Base-by-base conservation (phyloP, 441 rosid genomes). In the Croton setiger region DNA sequence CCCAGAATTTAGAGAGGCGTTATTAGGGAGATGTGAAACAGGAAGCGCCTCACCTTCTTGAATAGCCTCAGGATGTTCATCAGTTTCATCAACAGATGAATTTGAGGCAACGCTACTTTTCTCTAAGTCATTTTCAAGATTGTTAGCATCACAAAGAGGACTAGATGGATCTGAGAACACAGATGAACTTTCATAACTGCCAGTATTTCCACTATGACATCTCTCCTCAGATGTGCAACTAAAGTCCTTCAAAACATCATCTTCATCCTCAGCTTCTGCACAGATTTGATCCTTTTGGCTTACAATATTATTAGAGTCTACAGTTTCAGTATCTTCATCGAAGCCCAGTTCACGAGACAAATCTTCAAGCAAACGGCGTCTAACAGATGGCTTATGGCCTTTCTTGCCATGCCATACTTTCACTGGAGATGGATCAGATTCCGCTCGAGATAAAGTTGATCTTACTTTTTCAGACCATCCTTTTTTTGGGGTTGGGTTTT, bases 381-480 rank as follows among this genome's bases (percentile, higher is more conserved):
- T 76, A 6, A 84, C 80, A 27, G 92, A 72, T 61, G 86, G 62
- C 76, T 66, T 83, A 14, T 70, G 73, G 57, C 57, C 74, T 60
- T 68, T 76, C 71, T 67, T 64, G 44, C 74, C 72, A 21, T 48
- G 74, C 51, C 41, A 73, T 1, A 62, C 41, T 76, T 80, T 91
- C 45, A 71, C 73, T 23, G 84, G 83, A 55, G 82, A 78, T 62
- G 96, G 92, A 45, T 82, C 96, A 58, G 98, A 85, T 81, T 82
- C 92, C 18, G 90, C 74, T 82, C 97, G 86, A 60, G 88, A 79
- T 52, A 93, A 75, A 58, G 76, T 74, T 72, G 74, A 55, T 71
- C 77, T 83, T 63, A 84, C 81, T 79, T 79, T 91, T 59, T 86
- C 92, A 37, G 93, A 88, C 85, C 95, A 78, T 66, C 88, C 78